A percentile compares a stretch with the other conserved stretches of the same genome.
These are phyloP conservation scores for Saccharomyces kudriavzevii DNA, from an alignment of 805 yeast species.

Conservation along the genomic window DNA sequence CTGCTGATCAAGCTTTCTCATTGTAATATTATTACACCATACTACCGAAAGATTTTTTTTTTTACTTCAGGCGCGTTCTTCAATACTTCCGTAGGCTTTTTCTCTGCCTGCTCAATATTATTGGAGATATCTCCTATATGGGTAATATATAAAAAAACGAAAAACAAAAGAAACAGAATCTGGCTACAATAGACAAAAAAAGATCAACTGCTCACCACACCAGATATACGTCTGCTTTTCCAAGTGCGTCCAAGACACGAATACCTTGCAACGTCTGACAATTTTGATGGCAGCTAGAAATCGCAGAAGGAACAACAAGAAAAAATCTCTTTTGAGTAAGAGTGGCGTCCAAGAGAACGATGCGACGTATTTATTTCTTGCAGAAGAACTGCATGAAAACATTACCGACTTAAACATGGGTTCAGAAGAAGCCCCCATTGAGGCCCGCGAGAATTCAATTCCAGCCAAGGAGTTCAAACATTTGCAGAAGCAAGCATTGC, in stretches of 20 bases:
- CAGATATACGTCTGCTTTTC: neutral
- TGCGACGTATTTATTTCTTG: neutral
- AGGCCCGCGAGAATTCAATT: neutral
- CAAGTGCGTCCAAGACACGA: neutral
- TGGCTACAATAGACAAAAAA: neutral
- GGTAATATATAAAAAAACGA: neutral
- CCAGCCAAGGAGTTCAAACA: neutral
- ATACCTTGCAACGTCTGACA: neutral
- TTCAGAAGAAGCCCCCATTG: neutral
- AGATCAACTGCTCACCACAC: neutral
- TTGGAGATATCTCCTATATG: neutral
- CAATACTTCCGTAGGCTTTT: neutral
- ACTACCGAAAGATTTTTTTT: neutral
- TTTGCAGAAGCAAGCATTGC: neutral
- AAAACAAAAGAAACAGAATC: neutral
- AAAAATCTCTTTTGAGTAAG: neutral
- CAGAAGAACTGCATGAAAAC: neutral
- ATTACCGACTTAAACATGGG: neutral
- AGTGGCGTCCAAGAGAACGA: neutral
- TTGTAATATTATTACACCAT: neutral
- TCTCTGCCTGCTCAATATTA: neutral
- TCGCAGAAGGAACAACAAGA: neutral
- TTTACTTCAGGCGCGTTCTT: neutral
- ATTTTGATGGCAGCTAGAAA: neutral
- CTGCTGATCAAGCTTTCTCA: neutral